Base-by-base conservation (phyloP, 805 yeast species). In the Candida maesae region DNA sequence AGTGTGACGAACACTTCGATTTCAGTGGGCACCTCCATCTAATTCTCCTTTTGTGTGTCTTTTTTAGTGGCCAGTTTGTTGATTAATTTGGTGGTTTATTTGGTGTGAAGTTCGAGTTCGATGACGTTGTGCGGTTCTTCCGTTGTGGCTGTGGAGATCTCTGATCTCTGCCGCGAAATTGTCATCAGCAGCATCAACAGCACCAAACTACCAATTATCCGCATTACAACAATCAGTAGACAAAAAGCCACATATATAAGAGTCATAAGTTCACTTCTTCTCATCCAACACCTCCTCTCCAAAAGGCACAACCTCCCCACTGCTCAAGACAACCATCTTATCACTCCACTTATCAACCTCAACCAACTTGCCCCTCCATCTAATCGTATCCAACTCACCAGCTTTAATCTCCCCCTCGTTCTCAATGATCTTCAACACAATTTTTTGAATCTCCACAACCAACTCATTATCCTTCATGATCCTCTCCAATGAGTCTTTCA, bases 391-490 rank as follows among this genome's bases (percentile, higher is more conserved):
- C 38, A 64, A 52, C 20, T 56, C 53, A 6, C 42, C 39, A 3
- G 73, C 68, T 35, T 63, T 56, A 2, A 44, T 57, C 36, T 64
- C 59, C 0, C 79, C 72, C 46, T 82, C 87, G 29, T 63, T 63
- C 24, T 74, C 67, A 17, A 82, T 67, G 13, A 81, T 78, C 30
- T 67, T 64, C 38, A 76, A 64, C 1, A 85, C 76, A 21, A 80
- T 72, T 42, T 71, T 68, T 42, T 78, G 77, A 23, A 87, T 72
- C 12, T 68, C 56, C 23, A 71, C 52, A 40, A 67, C 74, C 31
- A 84, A 60, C 15, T 78, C 82, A 45, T 84, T 79, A 46, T 82
- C 85, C 21, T 66, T 69, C 10, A 83, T 70, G 11, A 91, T 81
- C 15, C 75, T 72, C 11, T 74, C 64, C 26, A 91, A 63, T 0